Evolutionary conservation across 2,329 filamentous ascomycete genomes (phyloP).

Genomic region (Epichloe elymi): DNA sequence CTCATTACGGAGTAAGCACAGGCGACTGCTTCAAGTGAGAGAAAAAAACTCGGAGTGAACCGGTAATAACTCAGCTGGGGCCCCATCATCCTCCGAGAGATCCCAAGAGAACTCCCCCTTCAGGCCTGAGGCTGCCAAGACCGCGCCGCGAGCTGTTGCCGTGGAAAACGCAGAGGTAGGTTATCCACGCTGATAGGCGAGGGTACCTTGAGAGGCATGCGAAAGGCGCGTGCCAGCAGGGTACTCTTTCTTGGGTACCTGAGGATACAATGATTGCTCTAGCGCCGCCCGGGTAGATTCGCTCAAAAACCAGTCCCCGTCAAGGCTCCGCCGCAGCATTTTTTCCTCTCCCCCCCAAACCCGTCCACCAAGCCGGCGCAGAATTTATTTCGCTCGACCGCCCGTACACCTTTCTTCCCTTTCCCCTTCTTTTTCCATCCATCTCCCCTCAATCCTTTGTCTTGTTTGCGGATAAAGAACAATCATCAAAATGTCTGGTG

Average conservation of each 20-base stretch:
- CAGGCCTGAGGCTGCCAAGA: constrained; percentile 22
- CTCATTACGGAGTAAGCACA: background rate
- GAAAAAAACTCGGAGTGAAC: constrained; percentile 21
- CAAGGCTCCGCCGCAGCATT: constrained; percentile 37
- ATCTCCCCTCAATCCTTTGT: constrained; percentile 52
- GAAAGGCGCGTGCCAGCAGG: background rate
- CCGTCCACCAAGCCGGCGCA: constrained; percentile 29
- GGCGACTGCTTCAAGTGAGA: constrained; percentile 8
- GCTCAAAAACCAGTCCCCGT: constrained; percentile 35
- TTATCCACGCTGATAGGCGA: background rate
- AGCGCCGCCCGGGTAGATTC: constrained; percentile 37
- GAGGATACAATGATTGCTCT: constrained; percentile 11
- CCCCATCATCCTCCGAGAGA: background rate
- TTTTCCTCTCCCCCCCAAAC: constrained; percentile 33
- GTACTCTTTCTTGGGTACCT: constrained; percentile 2
- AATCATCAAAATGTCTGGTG: constrained; percentile 40
- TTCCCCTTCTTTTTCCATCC: constrained; percentile 30
- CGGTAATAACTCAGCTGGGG: constrained; percentile 16
- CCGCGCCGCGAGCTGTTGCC: constrained; percentile 16
- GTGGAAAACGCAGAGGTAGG: constrained; percentile 11
- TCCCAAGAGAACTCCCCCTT: background rate
- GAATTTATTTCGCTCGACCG: constrained; percentile 31
- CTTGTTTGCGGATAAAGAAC: constrained; percentile 26
- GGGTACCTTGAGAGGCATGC: constrained; percentile 3
- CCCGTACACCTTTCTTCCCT: constrained; percentile 28